Evolutionary conservation across 2,329 filamentous ascomycete species (phyloP).

Genomic region (Biscogniauxia sp.): DNA sequence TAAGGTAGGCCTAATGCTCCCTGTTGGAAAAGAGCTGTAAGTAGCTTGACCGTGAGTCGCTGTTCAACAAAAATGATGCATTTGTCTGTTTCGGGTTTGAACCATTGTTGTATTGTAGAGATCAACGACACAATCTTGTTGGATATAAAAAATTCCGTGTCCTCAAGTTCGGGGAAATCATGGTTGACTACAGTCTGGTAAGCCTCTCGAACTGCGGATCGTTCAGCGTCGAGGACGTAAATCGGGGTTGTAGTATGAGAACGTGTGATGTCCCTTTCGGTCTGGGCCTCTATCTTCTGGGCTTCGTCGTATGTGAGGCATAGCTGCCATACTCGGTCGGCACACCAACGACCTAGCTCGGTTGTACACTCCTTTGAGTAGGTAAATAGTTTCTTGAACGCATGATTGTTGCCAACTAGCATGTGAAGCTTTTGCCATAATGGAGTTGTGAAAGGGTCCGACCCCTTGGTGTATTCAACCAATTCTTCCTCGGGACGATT

Average conservation of each 20-base stretch:
- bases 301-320: slow-evolving; percentile 62
- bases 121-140: slow-evolving; percentile 68
- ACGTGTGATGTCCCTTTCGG: slow-evolving; percentile 41
- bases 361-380: slow-evolving; percentile 60
- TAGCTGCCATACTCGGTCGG: slow-evolving; percentile 77
- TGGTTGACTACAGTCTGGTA: slow-evolving; percentile 54
- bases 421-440: slow-evolving; percentile 58
- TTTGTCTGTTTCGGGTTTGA: slow-evolving; percentile 55
- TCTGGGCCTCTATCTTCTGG: slow-evolving; percentile 57
- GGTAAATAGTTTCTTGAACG: slow-evolving; percentile 56
- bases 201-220: slow-evolving; percentile 53
- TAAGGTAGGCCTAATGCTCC: slow-evolving; percentile 53
- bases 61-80: slow-evolving; percentile 89
- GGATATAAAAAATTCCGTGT: slow-evolving; percentile 51
- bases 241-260: slow-evolving; percentile 27
- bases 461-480: slow-evolving; percentile 50
- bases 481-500: slow-evolving; percentile 59
- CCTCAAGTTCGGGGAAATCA: slow-evolving; percentile 38
- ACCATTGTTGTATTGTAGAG: slow-evolving; percentile 60
- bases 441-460: slow-evolving; percentile 56
- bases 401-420: slow-evolving; percentile 38
- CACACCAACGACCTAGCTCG: slow-evolving; percentile 78
- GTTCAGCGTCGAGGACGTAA: slow-evolving; percentile 21
- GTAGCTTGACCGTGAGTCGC: slow-evolving; percentile 71
- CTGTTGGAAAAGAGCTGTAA: slow-evolving; percentile 65